A percentile compares a stretch with the other conserved stretches of the same genome.
These are phyloP conservation scores for Cladophialophora exuberans DNA, from an alignment of 2,329 filamentous ascomycete genomes.

Conservation along the genomic window DNA sequence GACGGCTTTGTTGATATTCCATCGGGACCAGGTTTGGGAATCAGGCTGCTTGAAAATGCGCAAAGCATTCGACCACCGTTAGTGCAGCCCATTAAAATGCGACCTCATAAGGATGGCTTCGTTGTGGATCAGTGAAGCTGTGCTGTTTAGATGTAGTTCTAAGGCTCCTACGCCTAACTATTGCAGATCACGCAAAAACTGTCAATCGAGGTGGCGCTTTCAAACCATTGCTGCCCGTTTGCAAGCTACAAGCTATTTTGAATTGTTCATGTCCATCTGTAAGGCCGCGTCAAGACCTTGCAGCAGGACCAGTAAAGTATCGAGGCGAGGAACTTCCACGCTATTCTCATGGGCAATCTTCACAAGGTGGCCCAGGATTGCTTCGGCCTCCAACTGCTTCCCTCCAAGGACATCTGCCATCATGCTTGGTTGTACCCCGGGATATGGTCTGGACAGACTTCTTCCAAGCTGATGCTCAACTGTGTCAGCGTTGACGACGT, in stretches of 20 bases:
- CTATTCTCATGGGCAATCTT: conserved; percentile 13
- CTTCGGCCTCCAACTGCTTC: conserved; percentile 52
- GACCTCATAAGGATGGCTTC: conserved; percentile 19
- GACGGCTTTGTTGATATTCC: conserved; percentile 66
- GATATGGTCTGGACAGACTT: conserved; percentile 40
- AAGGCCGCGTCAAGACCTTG: conserved; percentile 5
- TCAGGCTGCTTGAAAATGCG: conserved; percentile 69
- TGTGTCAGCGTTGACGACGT: conserved; percentile 39
- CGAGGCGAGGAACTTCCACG: conserved; percentile 7
- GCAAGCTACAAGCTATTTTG: neutral
- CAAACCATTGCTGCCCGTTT: neutral
- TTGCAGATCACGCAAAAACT: too few species aligned
- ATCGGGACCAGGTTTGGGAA: conserved; percentile 64
- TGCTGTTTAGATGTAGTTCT: neutral
- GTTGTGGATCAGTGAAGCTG: conserved; percentile 17
- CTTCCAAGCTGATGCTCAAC: conserved; percentile 43
- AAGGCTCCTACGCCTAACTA: neutral
- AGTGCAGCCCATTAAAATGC: conserved; percentile 18
- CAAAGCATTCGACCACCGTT: conserved; percentile 14
- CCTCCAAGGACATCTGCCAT: conserved; percentile 49
- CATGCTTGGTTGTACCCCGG: conserved; percentile 54
- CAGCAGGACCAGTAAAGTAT: conserved; percentile 7
- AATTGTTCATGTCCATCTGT: neutral
- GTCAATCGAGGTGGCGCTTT: too few species aligned
- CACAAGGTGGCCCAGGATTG: conserved; percentile 52